Base-by-base conservation (phyloP, 306 rosid species). In the Inga laurina region DNA sequence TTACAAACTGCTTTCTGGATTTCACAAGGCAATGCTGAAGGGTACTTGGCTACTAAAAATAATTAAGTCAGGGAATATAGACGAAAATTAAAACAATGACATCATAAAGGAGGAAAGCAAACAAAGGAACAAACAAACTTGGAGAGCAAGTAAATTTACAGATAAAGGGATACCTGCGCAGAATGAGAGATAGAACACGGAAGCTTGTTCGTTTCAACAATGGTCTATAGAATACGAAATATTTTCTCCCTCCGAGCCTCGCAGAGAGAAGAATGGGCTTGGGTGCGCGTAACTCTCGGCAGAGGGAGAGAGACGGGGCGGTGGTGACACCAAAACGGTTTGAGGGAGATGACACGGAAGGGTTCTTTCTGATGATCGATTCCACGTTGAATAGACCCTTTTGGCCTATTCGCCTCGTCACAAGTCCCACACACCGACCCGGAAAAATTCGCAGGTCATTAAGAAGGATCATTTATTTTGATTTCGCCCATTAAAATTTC, bases 11-110 rank as follows among this genome's bases (percentile, higher is more conserved):
- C 75, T 66, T 73, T 76, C 68, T 66, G 75, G 77, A 84, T 57
- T 56, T 43, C 35, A 14, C 80, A 54, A 80, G 30, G 69, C 41
- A 90, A 84, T 77, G 89, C 88, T 54, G 84, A 49, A 27, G 4
- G 46, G 66, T 30, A 10, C 7, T 70, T 10, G 35, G 66, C 51
- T 35, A 44, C 19, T 7, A 21, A 5, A 64, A 46, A 68, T n/a
- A 57, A 30, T 71, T 12, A 44, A 14, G 52, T 34, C 8, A 30
- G 49, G 22, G 6, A 73, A 61, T 43, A 32, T 43, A 8, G 3
- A 45, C 45, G 7, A 52, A 30, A 75, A 73, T 10, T 18, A 2
- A 80, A 54, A 35, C 27, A 41, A n/a, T 19, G 57, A 54, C 65
- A 2, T 15, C 4, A 27, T 9, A n/a, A 66, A 27, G n/a, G 10